These are phyloP conservation scores for Metschnikowia gelsemii DNA, from an alignment of 805 yeast genomes.

Conservation along the genomic window DNA sequence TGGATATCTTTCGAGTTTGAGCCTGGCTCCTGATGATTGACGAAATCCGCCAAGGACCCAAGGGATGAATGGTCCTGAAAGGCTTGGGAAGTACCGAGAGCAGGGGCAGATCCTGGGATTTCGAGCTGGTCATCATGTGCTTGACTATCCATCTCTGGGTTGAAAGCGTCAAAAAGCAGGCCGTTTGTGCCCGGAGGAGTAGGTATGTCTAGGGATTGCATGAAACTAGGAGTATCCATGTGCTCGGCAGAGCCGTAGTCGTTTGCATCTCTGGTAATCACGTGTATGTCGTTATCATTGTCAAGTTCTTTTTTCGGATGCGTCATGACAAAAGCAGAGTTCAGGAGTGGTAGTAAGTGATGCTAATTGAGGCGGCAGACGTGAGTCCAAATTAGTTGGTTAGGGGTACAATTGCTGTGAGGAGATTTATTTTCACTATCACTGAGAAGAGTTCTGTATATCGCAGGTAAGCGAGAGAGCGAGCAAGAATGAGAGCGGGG, in stretches of 20 bases:
- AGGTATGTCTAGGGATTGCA: conserved; percentile 20
- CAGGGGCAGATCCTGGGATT: neutral
- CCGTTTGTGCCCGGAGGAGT: conserved; percentile 13
- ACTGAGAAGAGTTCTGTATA: conserved; percentile 9
- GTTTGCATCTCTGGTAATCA: conserved; percentile 16
- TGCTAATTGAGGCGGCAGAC: too few species aligned
- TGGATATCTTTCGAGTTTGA: conserved; percentile 3
- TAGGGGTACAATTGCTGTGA: conserved; percentile 2
- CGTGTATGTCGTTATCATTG: conserved; percentile 19
- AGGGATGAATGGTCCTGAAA: conserved; percentile 1
- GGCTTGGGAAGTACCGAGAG: neutral
- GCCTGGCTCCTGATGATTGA: too few species aligned
- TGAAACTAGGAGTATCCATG: conserved; percentile 21
- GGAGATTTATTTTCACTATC: conserved; percentile 3
- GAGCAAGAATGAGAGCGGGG: conserved; percentile 6
- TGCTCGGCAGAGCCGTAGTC: conserved; percentile 12
- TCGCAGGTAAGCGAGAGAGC: conserved; percentile 7
- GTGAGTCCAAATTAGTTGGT: too few species aligned
- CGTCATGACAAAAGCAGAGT: conserved; percentile 9
- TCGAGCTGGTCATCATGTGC: conserved; percentile 5
- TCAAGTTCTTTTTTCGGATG: conserved; percentile 11
- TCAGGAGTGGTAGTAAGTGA: too few species aligned
- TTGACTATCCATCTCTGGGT: conserved; percentile 10
- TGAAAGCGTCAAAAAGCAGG: conserved; percentile 11
- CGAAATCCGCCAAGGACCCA: conserved; percentile 11